Evolutionary conservation across 2,329 filamentous ascomycete genomes (phyloP), one percentile per base, ranked within the genome.

Genomic region (Clonostachys chloroleuca): DNA sequence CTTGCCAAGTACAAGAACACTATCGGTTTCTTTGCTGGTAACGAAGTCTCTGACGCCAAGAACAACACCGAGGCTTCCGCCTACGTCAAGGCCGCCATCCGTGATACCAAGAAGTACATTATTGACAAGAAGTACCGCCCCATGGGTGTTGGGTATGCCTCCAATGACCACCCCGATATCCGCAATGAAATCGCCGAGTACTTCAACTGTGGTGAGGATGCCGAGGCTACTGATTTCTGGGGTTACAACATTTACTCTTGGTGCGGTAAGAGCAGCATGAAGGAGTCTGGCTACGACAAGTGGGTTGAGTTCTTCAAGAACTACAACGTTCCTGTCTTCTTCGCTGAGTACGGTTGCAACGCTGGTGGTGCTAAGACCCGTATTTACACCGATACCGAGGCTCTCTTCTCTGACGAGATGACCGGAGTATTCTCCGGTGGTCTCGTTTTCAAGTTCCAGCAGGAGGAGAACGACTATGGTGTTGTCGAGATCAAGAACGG

Each of bases 161-260:
- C 94, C 69, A 94, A 95, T 69, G 94, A 97, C 58, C 92, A 96
- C 67, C 79, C 83, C 39, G 78, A 82, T 18, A 95, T 96, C 58
- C 89, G 94, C 67, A 77, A 77, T 54, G 76, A 90, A 60, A 83
- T 97, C 62, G 89, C 90, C 56, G 74, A 90, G 64, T 99, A 95
- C 80, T 96, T 99, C 75, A 92, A 96, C 78, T 99, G 94, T 64
- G 89, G 92, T 51, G 48, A 59, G 4, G 68, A 81, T 51, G 64
- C 75, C 34, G 72, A 75, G 9, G 61, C 87, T 51, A 96, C 97
- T 55, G 94, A 99, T 71, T 97, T 95, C 78, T 99, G 92, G 89
- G 94, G 94, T 50, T 97, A 97, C 86, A 99, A 99, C 79, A 96
- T 97, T 73, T 99, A 99, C 80, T 95, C 92, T 46, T 99, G 94